phyloP scores from a whole-genome alignment of 257 asterid species.

The Verbascum thapsus region DNA sequence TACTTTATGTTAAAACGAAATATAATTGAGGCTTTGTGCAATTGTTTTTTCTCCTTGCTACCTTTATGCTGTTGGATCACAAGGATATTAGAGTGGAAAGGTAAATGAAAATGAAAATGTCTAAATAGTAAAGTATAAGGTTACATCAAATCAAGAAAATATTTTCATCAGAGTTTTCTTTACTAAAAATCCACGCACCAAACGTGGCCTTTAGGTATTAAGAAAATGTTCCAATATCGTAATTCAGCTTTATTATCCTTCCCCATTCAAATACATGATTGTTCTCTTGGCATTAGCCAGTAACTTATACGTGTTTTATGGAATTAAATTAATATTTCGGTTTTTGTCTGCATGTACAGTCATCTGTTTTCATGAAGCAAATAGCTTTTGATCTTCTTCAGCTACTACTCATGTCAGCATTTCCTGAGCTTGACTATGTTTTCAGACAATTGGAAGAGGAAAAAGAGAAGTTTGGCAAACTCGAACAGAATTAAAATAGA shows the following conservation, averaged over 20 bases:
- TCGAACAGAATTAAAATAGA: slow-evolving; percentile 34
- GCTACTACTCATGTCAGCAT: slow-evolving; percentile 77
- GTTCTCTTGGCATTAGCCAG: background rate
- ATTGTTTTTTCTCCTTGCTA: too few species aligned
- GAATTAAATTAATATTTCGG: slow-evolving; percentile 16
- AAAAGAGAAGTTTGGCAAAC: slow-evolving; percentile 68
- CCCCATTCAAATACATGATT: background rate
- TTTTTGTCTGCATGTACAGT: slow-evolving; percentile 48
- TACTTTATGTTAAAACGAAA: background rate
- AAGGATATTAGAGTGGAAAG: too few species aligned
- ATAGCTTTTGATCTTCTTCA: slow-evolving; percentile 74
- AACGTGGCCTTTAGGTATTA: background rate
- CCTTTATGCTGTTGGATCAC: too few species aligned
- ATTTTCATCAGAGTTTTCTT: too few species aligned
- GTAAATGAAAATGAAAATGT: too few species aligned
- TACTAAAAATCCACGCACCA: too few species aligned
- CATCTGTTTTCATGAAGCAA: slow-evolving; percentile 81
- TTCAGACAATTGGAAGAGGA: slow-evolving; percentile 65
- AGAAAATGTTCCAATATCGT: background rate
- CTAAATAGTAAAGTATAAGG: too few species aligned
- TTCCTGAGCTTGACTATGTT: slow-evolving; percentile 75
- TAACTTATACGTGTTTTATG: background rate
- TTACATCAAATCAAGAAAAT: too few species aligned
- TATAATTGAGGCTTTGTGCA: background rate
- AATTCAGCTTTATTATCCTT: too few species aligned